phyloP scores from a whole-genome alignment of 1,284 basidiomycete species.

The Cutaneotrichosporon dermatis region DNA sequence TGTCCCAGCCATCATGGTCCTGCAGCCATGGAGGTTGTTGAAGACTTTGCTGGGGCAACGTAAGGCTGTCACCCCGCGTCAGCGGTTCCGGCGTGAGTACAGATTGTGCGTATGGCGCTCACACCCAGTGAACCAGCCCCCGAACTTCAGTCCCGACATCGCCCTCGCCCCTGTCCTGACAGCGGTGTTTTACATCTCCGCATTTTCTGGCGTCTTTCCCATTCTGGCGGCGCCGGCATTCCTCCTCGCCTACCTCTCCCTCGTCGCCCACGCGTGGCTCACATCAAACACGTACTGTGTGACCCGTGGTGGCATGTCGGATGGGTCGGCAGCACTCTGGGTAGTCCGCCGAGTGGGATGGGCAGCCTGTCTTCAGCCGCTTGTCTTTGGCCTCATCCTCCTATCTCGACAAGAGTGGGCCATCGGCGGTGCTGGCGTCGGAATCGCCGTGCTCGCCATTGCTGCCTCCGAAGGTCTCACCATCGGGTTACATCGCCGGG shows the following conservation, averaged over 20 bases:
- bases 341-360: conserved; percentile 59
- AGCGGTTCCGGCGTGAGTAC: conserved; percentile 66
- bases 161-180: conserved; percentile 63
- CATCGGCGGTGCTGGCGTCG: conserved; percentile 62
- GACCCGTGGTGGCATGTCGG: conserved; percentile 61
- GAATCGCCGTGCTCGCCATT: conserved; percentile 52
- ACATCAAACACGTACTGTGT: conserved; percentile 68
- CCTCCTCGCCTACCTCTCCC: conserved; percentile 61
- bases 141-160: conserved; percentile 62
- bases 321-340: conserved; percentile 68
- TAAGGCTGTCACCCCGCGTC: conserved; percentile 64
- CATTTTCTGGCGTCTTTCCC: conserved; percentile 70
- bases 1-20: conserved; percentile 62
- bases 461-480: conserved; percentile 27
- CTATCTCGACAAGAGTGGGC: conserved; percentile 64
- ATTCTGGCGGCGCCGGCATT: conserved; percentile 66
- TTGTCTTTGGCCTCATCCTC: conserved; percentile 66
- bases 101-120: neutral
- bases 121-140: conserved; percentile 63
- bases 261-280: conserved; percentile 69
- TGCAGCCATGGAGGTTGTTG: conserved; percentile 64
- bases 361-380: conserved; percentile 59
- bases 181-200: conserved; percentile 62
- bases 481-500: conserved; percentile 9
- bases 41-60: conserved; percentile 56